Evolutionary conservation across 2,329 filamentous ascomycete genomes (phyloP).

Genomic region (Kalmusia sp.): DNA sequence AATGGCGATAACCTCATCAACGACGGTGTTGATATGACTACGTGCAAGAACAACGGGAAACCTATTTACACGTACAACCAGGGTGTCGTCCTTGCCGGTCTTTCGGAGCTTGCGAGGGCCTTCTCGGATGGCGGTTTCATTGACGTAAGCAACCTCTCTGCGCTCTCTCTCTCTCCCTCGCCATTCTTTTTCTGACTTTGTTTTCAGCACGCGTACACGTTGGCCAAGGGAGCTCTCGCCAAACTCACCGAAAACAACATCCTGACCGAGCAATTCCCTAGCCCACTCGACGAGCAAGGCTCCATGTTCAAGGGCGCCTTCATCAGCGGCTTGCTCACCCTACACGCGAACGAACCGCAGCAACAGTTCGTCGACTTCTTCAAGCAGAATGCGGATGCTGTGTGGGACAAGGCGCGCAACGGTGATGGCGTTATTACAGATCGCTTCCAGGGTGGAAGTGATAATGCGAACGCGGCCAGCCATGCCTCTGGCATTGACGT

Average conservation of each 20-base stretch:
- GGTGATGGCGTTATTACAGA: conserved; percentile 60
- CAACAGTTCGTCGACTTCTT: conserved; percentile 36
- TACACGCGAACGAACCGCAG: conserved; percentile 35
- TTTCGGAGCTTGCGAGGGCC: conserved; percentile 60
- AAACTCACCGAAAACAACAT: conserved; percentile 38
- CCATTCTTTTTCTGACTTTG: conserved; percentile 7
- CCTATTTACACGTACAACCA: conserved; percentile 66
- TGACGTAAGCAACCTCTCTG: not conserved
- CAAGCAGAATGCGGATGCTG: conserved; percentile 41
- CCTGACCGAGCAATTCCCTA: conserved; percentile 36
- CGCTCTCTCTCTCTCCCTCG: not conserved
- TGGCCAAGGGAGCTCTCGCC: conserved; percentile 36
- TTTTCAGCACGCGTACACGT: conserved; percentile 30
- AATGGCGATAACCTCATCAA: conserved; percentile 60
- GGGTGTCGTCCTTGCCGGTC: conserved; percentile 63
- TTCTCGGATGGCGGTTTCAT: conserved; percentile 44
- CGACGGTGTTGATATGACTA: conserved; percentile 57
- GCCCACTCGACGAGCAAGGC: conserved; percentile 32
- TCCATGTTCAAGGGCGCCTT: conserved; percentile 49
- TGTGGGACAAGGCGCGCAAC: conserved; percentile 34
- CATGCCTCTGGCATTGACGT: conserved; percentile 70
- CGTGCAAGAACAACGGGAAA: conserved; percentile 61
- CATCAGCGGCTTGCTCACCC: conserved; percentile 38
- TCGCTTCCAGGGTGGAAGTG: conserved; percentile 65
- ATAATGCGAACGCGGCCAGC: conserved; percentile 60